Evolutionary conservation across 78 protist genomes (phyloP).

Genomic region (Planoprotostelium fungivorum): DNA sequence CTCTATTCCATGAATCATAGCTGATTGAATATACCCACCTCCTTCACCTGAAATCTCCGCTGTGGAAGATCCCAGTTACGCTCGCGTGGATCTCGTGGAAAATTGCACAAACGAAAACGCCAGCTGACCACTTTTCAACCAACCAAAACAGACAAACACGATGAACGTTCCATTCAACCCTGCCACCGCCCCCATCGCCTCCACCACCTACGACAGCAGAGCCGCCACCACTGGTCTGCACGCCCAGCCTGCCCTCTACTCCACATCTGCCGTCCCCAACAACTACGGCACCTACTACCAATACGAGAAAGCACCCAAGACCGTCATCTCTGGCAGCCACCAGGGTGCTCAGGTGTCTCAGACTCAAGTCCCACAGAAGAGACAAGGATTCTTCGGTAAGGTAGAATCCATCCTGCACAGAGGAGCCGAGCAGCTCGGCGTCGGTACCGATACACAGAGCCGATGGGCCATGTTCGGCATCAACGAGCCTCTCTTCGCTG

Average conservation of each 20-base stretch:
- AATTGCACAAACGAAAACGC: too few relatives aligned
- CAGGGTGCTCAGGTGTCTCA: not conserved
- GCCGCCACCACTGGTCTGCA: not conserved
- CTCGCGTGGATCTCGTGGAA: too few relatives aligned
- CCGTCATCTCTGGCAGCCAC: not conserved
- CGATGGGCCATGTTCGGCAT: not conserved
- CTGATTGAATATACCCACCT: too few relatives aligned
- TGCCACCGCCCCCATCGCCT: too few relatives aligned
- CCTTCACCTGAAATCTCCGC: too few relatives aligned
- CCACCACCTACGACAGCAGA: not conserved
- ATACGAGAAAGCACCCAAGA: not conserved
- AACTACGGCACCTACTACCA: not conserved
- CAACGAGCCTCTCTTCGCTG: not conserved
- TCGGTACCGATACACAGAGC: not conserved
- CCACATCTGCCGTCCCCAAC: not conserved
- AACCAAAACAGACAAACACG: not conserved
- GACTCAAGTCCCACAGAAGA: not conserved
- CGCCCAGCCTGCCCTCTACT: not conserved
- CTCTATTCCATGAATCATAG: too few relatives aligned
- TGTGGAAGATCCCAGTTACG: too few relatives aligned
- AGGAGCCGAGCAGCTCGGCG: not conserved
- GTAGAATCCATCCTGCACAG: not conserved
- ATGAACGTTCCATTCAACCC: not conserved
- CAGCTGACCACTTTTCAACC: not conserved
- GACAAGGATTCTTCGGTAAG: not conserved